These are phyloP conservation scores for Apiospora sp. DNA, from an alignment of 2,329 filamentous ascomycete genomes.

Conservation along the genomic window DNA sequence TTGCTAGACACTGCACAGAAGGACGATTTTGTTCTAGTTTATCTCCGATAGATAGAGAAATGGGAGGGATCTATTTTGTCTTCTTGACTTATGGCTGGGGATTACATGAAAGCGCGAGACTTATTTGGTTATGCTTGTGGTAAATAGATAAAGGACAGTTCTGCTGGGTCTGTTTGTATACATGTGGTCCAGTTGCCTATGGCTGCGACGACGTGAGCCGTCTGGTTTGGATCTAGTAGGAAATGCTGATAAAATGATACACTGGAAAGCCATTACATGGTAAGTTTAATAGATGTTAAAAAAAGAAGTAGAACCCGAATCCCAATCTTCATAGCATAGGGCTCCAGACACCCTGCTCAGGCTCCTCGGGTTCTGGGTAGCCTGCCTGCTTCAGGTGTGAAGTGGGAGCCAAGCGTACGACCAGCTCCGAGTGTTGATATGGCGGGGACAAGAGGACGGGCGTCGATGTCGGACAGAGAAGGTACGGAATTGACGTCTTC, in stretches of 20 bases:
- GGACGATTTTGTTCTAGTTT: too few species aligned
- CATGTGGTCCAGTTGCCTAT: background rate
- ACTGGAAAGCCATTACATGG: background rate
- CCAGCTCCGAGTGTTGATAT: background rate
- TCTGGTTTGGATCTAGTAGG: background rate
- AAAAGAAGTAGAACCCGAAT: background rate
- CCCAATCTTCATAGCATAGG: background rate
- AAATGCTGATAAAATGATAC: background rate
- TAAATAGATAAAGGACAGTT: background rate
- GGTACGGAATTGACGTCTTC: constrained; percentile 7
- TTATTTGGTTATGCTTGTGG: background rate
- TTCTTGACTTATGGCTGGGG: background rate
- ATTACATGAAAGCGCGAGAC: background rate
- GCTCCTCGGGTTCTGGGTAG: background rate
- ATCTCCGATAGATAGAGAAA: too few species aligned
- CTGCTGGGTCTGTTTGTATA: background rate
- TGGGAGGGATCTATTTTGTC: too few species aligned
- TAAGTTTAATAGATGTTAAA: background rate
- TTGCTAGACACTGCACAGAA: background rate
- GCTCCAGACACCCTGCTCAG: background rate
- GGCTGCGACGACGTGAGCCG: background rate
- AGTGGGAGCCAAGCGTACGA: too few species aligned
- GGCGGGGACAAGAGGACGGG: background rate
- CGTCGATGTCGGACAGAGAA: background rate
- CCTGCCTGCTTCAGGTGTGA: background rate